Evolutionary conservation across 768 basidiomycete genomes (phyloP).

Genomic region (Lepiota brunneoincarnata): DNA sequence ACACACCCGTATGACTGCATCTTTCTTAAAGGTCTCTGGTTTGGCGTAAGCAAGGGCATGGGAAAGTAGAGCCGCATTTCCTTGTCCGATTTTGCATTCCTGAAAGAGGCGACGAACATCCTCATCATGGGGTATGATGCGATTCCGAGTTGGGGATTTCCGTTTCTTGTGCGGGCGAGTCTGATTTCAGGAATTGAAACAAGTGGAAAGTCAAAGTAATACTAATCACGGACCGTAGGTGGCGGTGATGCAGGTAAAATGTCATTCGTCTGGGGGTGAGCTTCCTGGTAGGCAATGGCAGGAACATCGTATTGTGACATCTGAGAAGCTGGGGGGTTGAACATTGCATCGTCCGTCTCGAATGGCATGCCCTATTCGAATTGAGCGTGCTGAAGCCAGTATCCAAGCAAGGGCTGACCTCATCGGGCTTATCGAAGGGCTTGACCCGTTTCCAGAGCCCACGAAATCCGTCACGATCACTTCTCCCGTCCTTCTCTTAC

Average conservation of each 20-base stretch:
- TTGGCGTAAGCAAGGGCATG: constrained; percentile 68
- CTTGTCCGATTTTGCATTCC: constrained; percentile 81
- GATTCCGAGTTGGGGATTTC: constrained; percentile 35
- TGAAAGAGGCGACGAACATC: constrained; percentile 81
- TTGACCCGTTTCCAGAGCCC: constrained; percentile 81
- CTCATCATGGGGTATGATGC: constrained; percentile 71
- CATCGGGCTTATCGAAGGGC: constrained; percentile 75
- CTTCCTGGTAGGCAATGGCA: constrained; percentile 35
- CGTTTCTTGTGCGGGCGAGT: constrained; percentile 30
- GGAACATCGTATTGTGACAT: constrained; percentile 36
- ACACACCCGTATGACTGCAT: constrained; percentile 66
- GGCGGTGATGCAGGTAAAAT: constrained; percentile 23
- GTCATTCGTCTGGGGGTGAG: constrained; percentile 26
- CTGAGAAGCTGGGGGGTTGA: constrained; percentile 57
- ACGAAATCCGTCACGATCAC: constrained; percentile 52
- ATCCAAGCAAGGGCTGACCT: constrained; percentile 38
- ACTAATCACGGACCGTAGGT: constrained; percentile 17
- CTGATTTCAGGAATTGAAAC: not conserved
- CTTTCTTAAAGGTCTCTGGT: constrained; percentile 65
- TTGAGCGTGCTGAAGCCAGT: not conserved
- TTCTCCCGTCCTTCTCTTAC: constrained; percentile 20
- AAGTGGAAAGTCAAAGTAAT: not conserved
- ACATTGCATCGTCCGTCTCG: constrained; percentile 77
- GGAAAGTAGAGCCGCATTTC: constrained; percentile 73
- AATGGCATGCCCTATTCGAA: constrained; percentile 64